Conservation (phyloP, 441 rosid species). For the Isatis lusitanica region DNA sequence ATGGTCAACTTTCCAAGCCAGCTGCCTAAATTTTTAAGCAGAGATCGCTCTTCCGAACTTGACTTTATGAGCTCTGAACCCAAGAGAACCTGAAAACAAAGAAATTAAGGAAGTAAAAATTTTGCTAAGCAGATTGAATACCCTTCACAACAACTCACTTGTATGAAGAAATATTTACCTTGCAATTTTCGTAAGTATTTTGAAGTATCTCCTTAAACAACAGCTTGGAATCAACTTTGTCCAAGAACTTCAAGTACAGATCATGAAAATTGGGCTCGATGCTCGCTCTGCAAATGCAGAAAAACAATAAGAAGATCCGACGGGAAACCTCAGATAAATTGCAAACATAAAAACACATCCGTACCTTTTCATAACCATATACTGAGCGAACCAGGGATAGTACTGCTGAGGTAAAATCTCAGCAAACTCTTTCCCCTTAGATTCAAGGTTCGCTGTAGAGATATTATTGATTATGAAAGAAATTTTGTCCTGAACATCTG, state of each 20-base stretch:
- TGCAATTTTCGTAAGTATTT: conserved; percentile 98
- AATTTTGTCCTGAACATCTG: conserved; percentile 89
- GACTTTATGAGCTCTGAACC: conserved; percentile 98
- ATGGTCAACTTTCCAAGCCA: conserved; percentile 99
- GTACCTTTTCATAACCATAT: conserved; percentile 99
- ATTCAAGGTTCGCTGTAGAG: conserved; percentile 78
- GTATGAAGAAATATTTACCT: conserved; percentile 50
- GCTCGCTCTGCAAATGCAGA: conserved; percentile 72
- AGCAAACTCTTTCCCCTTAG: conserved; percentile 81
- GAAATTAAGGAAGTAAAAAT: conserved; percentile 10
- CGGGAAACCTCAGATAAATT: neutral
- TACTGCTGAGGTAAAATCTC: conserved; percentile 85
- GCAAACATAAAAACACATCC: conserved; percentile 4
- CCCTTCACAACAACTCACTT: neutral
- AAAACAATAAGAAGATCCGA: conserved; percentile 13
- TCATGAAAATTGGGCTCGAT: conserved; percentile 99
- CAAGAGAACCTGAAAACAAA: conserved; percentile 73
- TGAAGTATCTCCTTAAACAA: conserved; percentile 86
- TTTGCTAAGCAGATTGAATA: neutral
- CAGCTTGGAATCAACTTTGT: conserved; percentile 83
- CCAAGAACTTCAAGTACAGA: conserved; percentile 92
- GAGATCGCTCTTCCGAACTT: conserved; percentile 94
- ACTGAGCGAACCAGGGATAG: conserved; percentile 96
- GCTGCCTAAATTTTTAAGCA: conserved; percentile 97
- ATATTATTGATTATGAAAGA: conserved; percentile 90